Percentiles rank a stretch among this genome's conserved stretches.
Conservation (phyloP, 495 filamentous ascomycete species). For the Penicillium parvum region DNA sequence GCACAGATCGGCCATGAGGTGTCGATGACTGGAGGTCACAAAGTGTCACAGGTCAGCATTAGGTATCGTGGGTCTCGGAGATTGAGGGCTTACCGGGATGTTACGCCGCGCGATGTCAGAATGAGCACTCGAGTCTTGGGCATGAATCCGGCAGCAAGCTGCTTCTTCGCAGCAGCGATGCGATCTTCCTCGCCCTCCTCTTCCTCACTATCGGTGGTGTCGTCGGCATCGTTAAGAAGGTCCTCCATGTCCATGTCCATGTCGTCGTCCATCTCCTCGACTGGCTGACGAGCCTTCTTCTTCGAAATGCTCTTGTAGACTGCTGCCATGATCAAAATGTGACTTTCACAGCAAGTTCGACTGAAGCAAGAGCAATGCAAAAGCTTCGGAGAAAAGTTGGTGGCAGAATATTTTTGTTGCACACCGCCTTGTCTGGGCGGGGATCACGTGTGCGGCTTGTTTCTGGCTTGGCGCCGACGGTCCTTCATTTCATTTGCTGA, state of each 20-base stretch:
- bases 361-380: conserved; percentile 10
- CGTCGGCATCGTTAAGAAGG: conserved; percentile 37
- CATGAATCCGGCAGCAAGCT: conserved; percentile 41
- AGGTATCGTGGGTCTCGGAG: neutral
- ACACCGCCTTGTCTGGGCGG: conserved; percentile 25
- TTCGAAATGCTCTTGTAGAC: conserved; percentile 93
- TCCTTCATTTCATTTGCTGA: too few relatives aligned
- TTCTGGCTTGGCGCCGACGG: too few relatives aligned
- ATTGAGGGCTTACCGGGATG: conserved; percentile 62
- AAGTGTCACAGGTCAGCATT: conserved; percentile 10
- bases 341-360: conserved; percentile 7
- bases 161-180: conserved; percentile 33
- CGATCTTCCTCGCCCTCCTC: conserved; percentile 34
- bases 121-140: conserved; percentile 74
- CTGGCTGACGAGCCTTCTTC: conserved; percentile 35
- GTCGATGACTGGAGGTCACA: conserved; percentile 64
- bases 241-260: conserved; percentile 38
- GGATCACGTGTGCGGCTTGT: conserved; percentile 30
- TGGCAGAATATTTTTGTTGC: conserved; percentile 42
- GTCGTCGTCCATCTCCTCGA: conserved; percentile 33
- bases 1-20: conserved; percentile 86
- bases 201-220: conserved; percentile 47
- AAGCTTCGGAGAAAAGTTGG: conserved; percentile 30
- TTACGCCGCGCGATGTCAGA: conserved; percentile 83
- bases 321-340: conserved; percentile 67